These are phyloP conservation scores for Clonostachys sp. DNA, from an alignment of 2,329 filamentous ascomycete species.

Conservation along the genomic window DNA sequence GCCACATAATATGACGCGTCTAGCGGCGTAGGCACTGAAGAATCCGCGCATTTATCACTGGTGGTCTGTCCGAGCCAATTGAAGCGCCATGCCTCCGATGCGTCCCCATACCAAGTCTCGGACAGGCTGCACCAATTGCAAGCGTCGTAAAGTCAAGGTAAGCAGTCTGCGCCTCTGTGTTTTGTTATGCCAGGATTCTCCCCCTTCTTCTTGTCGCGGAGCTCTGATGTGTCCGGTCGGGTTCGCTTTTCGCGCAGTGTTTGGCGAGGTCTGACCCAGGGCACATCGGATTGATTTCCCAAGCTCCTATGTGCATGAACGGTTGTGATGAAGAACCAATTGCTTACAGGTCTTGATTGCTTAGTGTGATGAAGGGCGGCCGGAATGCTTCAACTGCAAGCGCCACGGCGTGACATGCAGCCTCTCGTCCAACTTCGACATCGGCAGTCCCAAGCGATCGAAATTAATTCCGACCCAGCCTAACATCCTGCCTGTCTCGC, in stretches of 20 bases:
- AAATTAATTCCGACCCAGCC: too few relatives aligned
- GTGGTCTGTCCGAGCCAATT: conserved; percentile 1
- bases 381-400: conserved; percentile 21
- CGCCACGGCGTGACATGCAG: conserved; percentile 19
- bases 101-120: conserved; percentile 25
- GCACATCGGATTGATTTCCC: neutral
- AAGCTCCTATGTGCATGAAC: neutral
- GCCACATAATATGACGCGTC: neutral
- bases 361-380: conserved; percentile 16
- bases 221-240: too few relatives aligned
- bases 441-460: too few relatives aligned
- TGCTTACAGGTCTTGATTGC: too few relatives aligned
- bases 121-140: conserved; percentile 21
- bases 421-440: conserved; percentile 3
- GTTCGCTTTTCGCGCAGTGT: too few relatives aligned
- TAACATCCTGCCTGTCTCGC: too few relatives aligned
- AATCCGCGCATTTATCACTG: neutral
- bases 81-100: conserved; percentile 11
- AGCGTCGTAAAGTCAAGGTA: conserved; percentile 24
- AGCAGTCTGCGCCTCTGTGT: neutral
- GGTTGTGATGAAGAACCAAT: too few relatives aligned
- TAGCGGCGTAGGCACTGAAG: neutral
- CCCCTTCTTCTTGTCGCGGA: too few relatives aligned
- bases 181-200: too few relatives aligned
- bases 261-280: neutral